These are phyloP conservation scores for Candida rishiriensis DNA, from an alignment of 805 yeast species.

Conservation along the genomic window DNA sequence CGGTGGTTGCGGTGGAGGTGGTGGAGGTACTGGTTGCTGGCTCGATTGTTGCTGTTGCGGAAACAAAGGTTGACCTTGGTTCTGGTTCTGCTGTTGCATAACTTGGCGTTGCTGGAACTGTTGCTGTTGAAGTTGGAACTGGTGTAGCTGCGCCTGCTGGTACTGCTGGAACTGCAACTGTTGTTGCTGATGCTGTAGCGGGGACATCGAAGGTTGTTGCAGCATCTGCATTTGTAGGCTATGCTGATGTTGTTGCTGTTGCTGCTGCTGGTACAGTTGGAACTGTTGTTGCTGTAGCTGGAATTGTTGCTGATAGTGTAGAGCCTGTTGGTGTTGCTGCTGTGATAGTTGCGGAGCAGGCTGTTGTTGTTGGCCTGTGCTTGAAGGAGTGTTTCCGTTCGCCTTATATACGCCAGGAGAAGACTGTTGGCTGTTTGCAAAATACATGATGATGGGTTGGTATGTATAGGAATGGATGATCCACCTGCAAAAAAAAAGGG, in stretches of 20 bases:
- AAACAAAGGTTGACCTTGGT: neutral
- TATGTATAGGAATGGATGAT: neutral
- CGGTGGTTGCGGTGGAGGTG: neutral
- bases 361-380: neutral
- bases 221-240: neutral
- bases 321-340: neutral
- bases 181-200: neutral
- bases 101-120: neutral
- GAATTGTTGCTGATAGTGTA: slow-evolving; percentile 1
- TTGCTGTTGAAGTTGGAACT: neutral
- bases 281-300: neutral
- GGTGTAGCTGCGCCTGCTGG: neutral
- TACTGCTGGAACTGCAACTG: neutral
- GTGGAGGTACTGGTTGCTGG: neutral
- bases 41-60: neutral
- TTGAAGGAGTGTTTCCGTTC: neutral
- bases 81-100: neutral
- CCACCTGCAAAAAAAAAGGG: neutral
- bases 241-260: slow-evolving; percentile 2
- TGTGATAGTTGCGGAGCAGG: slow-evolving; percentile 1
- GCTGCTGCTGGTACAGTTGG: neutral
- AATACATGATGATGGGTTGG: neutral
- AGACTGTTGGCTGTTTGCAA: neutral
- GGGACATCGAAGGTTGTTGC: neutral
- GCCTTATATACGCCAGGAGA: neutral